Evolutionary conservation across 2,329 filamentous ascomycete genomes (phyloP).

Genomic region (Sclerotiophoma versabilis): DNA sequence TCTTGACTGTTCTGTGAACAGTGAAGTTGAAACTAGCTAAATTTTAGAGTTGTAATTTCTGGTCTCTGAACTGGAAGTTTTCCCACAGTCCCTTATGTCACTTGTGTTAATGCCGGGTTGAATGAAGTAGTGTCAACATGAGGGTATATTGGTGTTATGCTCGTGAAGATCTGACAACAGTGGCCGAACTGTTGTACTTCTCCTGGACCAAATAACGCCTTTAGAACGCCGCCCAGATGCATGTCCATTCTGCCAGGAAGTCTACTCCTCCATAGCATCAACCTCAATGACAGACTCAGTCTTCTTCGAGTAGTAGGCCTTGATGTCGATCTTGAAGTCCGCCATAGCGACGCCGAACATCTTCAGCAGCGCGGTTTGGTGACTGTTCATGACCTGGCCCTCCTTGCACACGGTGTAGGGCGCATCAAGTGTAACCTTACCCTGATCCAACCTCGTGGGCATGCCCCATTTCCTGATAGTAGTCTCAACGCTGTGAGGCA

Average conservation of each 20-base stretch:
- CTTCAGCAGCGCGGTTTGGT: slow-evolving; percentile 93
- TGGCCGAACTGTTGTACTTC: slow-evolving; percentile 23
- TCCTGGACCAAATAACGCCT: slow-evolving; percentile 30
- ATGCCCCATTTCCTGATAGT: slow-evolving; percentile 88
- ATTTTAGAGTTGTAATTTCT: no score
- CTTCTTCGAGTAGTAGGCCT: slow-evolving; percentile 64
- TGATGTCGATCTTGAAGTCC: slow-evolving; percentile 83
- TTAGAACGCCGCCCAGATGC: slow-evolving; percentile 36
- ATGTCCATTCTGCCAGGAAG: slow-evolving; percentile 5
- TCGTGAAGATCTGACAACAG: slow-evolving; percentile 21
- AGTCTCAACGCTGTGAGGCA: slow-evolving; percentile 89
- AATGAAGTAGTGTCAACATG: slow-evolving; percentile 11
- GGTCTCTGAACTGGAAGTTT: no score
- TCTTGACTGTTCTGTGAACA: no score
- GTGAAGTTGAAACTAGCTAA: no score
- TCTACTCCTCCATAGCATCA: slow-evolving; percentile 54
- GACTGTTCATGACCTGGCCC: slow-evolving; percentile 83
- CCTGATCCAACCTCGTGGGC: slow-evolving; percentile 87
- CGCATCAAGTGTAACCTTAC: slow-evolving; percentile 79
- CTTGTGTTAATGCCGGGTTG: no score
- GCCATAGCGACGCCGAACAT: slow-evolving; percentile 89
- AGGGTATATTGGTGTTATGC: slow-evolving; percentile 38
- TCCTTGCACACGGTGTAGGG: slow-evolving; percentile 81
- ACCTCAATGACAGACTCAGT: slow-evolving; percentile 59
- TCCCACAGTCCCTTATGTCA: no score